phyloP scores from a whole-genome alignment of 2,329 filamentous ascomycete species.

The Emmonsiellopsis sp. region DNA sequence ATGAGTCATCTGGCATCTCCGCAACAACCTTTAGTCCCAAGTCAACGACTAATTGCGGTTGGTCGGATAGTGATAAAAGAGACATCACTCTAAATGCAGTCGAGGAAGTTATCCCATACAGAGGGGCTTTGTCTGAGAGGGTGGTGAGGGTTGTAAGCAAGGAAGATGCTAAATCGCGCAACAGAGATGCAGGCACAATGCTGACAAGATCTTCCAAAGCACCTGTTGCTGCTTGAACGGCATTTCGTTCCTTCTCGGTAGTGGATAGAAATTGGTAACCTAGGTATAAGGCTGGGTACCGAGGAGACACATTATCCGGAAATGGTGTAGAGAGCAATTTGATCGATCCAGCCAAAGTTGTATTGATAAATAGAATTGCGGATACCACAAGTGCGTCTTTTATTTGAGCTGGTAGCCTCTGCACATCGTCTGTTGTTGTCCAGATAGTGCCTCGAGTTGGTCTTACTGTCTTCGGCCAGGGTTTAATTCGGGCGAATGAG shows the following conservation, averaged over 20 bases:
- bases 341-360: background rate
- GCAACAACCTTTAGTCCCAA: constrained; percentile 8
- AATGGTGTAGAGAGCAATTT: constrained; percentile 6
- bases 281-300: constrained; percentile 10
- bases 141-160: constrained; percentile 4
- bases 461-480: too few relatives aligned
- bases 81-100: constrained; percentile 7
- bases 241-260: background rate
- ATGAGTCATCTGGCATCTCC: constrained; percentile 11
- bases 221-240: background rate
- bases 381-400: constrained; percentile 12
- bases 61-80: constrained; percentile 10
- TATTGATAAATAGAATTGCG: constrained; percentile 13
- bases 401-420: background rate
- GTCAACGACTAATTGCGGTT: constrained; percentile 10
- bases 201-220: background rate
- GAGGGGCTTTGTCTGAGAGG: background rate
- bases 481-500: too few relatives aligned
- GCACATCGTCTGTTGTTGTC: background rate
- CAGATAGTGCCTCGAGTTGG: too few relatives aligned
- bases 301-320: constrained; percentile 2
- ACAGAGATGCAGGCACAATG: constrained; percentile 6
- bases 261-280: constrained; percentile 10
- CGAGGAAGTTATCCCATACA: constrained; percentile 1
- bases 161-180: constrained; percentile 7